Percentiles rank a stretch among this genome's conserved stretches.
These are phyloP conservation scores for Nepenthes mirabilis DNA, from an alignment of 148 eudicot genomes.

Conservation along the genomic window DNA sequence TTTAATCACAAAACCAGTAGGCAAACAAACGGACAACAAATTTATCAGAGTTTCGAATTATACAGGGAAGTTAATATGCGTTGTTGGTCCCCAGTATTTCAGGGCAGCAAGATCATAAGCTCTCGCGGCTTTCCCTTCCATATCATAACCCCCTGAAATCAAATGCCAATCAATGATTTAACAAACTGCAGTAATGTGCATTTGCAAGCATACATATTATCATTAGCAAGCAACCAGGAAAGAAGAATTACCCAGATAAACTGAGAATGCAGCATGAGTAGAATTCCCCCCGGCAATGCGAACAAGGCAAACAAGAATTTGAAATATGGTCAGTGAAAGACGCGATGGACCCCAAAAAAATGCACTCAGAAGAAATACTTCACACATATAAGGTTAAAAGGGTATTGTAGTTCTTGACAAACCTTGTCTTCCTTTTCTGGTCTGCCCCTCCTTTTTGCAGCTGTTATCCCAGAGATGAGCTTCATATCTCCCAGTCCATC, in stretches of 20 bases:
- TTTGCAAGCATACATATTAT: background rate
- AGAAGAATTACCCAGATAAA: conserved; percentile 64
- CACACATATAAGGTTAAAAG: background rate
- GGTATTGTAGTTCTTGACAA: conserved; percentile 9
- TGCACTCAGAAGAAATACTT: conserved; percentile 12
- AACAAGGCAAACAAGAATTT: conserved; percentile 26
- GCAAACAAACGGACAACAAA: background rate
- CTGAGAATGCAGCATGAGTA: conserved; percentile 31
- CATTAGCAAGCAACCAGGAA: background rate
- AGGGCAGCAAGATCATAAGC: conserved; percentile 92
- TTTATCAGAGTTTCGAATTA: background rate
- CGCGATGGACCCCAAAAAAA: conserved; percentile 9
- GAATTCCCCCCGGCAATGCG: conserved; percentile 22
- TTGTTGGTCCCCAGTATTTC: conserved; percentile 81
- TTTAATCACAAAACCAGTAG: background rate
- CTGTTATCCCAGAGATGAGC: conserved; percentile 90
- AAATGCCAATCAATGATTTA: background rate
- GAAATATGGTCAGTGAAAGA: conserved; percentile 17
- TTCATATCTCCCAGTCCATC: conserved; percentile 95
- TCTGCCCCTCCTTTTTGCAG: conserved; percentile 85
- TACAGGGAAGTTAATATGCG: conserved; percentile 84
- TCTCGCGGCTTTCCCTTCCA: conserved; percentile 94
- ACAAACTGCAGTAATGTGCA: background rate
- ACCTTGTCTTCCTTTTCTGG: conserved; percentile 98
- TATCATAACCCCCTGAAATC: conserved; percentile 72